Evolutionary conservation across 805 yeast species (phyloP).

Genomic region (Lipomyces yamadae): DNA sequence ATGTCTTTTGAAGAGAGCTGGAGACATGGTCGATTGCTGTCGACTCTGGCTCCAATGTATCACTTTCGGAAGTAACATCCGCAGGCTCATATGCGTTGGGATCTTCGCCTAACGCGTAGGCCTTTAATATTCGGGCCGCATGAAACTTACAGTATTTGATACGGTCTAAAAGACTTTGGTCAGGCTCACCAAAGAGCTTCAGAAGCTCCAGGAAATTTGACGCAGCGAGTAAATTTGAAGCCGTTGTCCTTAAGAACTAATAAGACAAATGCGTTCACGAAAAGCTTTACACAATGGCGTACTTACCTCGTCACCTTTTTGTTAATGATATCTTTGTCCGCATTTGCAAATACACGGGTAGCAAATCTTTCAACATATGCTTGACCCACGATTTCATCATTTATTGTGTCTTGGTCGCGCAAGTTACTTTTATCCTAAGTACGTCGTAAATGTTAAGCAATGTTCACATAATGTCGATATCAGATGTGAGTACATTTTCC

Average conservation of each 20-base stretch:
- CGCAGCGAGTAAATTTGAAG: slow-evolving; percentile 58
- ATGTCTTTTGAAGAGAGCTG: neutral
- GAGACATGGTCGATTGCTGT: neutral
- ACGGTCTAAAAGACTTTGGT: slow-evolving; percentile 45
- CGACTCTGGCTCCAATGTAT: neutral
- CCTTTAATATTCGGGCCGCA: slow-evolving; percentile 60
- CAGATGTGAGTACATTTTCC: slow-evolving; percentile 52
- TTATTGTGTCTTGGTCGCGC: slow-evolving; percentile 55
- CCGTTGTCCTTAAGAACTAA: slow-evolving; percentile 47
- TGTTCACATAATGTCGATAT: neutral
- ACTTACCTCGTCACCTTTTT: slow-evolving; percentile 49
- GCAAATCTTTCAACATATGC: slow-evolving; percentile 64
- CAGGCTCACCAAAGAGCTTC: slow-evolving; percentile 47
- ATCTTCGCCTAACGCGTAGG: slow-evolving; percentile 56
- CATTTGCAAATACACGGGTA: slow-evolving; percentile 59
- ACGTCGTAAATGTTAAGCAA: neutral
- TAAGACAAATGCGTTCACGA: neutral
- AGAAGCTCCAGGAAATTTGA: slow-evolving; percentile 58
- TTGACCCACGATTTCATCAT: slow-evolving; percentile 62
- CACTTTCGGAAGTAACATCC: slow-evolving; percentile 17
- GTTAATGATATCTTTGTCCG: slow-evolving; percentile 54
- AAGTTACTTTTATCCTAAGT: slow-evolving; percentile 29
- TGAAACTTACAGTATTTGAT: slow-evolving; percentile 67
- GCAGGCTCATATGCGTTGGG: slow-evolving; percentile 61
- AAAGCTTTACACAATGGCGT: neutral